Evolutionary conservation across 768 basidiomycete genomes (phyloP).

Genomic region (Xerocomellus chrysenteron): DNA sequence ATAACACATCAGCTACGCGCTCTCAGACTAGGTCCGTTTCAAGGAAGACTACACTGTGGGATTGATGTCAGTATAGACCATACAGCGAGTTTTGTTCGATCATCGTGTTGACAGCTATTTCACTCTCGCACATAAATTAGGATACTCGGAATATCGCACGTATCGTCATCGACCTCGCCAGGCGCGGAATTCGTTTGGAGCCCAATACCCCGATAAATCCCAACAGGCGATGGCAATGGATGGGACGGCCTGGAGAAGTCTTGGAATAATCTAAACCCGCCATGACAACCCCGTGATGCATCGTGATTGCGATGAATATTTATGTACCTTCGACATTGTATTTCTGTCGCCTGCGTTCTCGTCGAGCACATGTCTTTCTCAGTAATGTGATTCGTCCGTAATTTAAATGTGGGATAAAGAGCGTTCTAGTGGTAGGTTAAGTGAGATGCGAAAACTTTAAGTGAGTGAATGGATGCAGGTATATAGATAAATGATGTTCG

Average conservation of each 20-base stretch:
- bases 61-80: slow-evolving; percentile 72
- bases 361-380: neutral
- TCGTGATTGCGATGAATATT: slow-evolving; percentile 1
- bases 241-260: slow-evolving; percentile 74
- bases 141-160: slow-evolving; percentile 89
- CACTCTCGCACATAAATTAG: slow-evolving; percentile 38
- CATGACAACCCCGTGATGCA: slow-evolving; percentile 13
- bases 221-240: slow-evolving; percentile 77
- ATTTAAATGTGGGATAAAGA: neutral
- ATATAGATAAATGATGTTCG: slow-evolving; percentile 8
- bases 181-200: slow-evolving; percentile 61
- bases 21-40: slow-evolving; percentile 72
- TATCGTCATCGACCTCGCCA: slow-evolving; percentile 76
- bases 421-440: no score
- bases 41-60: slow-evolving; percentile 85
- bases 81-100: neutral
- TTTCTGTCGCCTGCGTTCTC: neutral
- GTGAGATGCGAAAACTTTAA: neutral
- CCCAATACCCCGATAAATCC: slow-evolving; percentile 73
- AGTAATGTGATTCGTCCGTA: neutral
- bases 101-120: slow-evolving; percentile 1
- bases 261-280: slow-evolving; percentile 41
- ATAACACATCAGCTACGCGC: slow-evolving; percentile 72
- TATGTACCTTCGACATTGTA: neutral
- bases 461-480: neutral